Evolutionary conservation across 441 rosid species (phyloP).

Genomic region (Populus hybrid): DNA sequence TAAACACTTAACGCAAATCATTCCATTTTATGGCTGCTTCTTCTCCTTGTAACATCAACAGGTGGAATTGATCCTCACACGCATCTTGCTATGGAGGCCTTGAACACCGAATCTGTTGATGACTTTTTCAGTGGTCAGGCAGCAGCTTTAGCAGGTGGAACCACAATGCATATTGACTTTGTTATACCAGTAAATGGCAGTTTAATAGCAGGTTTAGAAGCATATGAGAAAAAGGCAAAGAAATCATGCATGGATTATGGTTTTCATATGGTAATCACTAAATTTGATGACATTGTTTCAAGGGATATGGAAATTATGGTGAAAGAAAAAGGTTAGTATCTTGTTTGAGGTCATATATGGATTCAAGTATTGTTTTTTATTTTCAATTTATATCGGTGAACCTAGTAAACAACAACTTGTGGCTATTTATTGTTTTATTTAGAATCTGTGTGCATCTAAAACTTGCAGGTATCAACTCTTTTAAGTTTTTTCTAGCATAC

Average conservation of each 20-base stretch:
- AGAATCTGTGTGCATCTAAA: neutral
- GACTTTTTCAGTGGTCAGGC: slow-evolving; percentile 98
- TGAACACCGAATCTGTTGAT: slow-evolving; percentile 73
- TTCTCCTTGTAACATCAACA: slow-evolving; percentile 26
- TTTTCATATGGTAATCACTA: slow-evolving; percentile 92
- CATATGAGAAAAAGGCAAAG: slow-evolving; percentile 67
- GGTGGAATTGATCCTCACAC: slow-evolving; percentile 99
- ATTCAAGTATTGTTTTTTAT: neutral
- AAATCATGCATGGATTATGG: slow-evolving; percentile 93
- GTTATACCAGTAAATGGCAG: slow-evolving; percentile 80
- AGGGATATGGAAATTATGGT: slow-evolving; percentile 88
- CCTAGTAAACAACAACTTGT: no score
- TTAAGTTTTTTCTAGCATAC: slow-evolving; percentile 94
- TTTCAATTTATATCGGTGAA: no score
- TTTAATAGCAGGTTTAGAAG: slow-evolving; percentile 66
- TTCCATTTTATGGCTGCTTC: neutral
- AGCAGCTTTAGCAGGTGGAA: slow-evolving; percentile 98
- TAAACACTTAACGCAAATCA: no score
- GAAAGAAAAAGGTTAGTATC: slow-evolving; percentile 68
- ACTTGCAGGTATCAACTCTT: slow-evolving; percentile 84
- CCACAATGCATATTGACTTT: slow-evolving; percentile 96
- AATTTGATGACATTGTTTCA: slow-evolving; percentile 80
- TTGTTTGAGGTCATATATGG: slow-evolving; percentile 7
- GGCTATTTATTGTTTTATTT: no score
- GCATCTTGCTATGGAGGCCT: slow-evolving; percentile 72